These are phyloP conservation scores for Globisporangium lucens DNA, from an alignment of 352 stramenopile genomes.

Conservation along the genomic window DNA sequence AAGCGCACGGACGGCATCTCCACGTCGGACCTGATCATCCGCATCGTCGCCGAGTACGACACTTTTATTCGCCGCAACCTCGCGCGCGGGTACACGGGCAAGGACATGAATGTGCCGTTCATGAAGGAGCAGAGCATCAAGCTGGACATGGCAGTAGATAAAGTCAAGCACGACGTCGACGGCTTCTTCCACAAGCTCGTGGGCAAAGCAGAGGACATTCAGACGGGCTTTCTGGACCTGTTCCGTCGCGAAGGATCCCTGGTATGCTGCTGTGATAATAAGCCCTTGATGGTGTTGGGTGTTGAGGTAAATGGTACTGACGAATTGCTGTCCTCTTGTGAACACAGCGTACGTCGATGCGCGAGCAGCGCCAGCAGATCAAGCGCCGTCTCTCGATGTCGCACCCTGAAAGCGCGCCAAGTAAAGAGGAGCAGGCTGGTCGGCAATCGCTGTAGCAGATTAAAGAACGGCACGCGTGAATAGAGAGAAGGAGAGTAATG, in stretches of 20 bases:
- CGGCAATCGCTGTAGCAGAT: slow-evolving; percentile 5
- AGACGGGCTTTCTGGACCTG: slow-evolving; percentile 71
- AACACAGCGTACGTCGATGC: slow-evolving; percentile 2
- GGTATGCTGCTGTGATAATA: slow-evolving; percentile 27
- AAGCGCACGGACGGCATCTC: slow-evolving; percentile 86
- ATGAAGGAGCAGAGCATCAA: slow-evolving; percentile 89
- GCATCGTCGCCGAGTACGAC: slow-evolving; percentile 90
- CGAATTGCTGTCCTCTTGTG: not conserved
- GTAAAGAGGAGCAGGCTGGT: not conserved
- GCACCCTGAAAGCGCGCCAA: not conserved
- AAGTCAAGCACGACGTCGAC: slow-evolving; percentile 79
- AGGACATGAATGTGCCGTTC: slow-evolving; percentile 91
- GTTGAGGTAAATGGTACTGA: not conserved
- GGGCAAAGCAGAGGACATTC: slow-evolving; percentile 76
- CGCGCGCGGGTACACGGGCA: slow-evolving; percentile 85
- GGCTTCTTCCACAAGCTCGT: slow-evolving; percentile 75
- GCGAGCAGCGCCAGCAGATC: slow-evolving; percentile 10
- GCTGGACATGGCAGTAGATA: slow-evolving; percentile 79
- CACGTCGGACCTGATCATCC: slow-evolving; percentile 88
- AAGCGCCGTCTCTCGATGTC: slow-evolving; percentile 4
- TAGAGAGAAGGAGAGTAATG: not conserved
- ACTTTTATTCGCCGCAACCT: slow-evolving; percentile 90
- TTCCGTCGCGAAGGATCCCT: slow-evolving; percentile 76
- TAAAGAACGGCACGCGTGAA: not conserved
- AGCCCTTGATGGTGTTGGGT: not conserved